phyloP scores from a whole-genome alignment of 2,329 filamentous ascomycete species.

The Fusarium xyrophilum region DNA sequence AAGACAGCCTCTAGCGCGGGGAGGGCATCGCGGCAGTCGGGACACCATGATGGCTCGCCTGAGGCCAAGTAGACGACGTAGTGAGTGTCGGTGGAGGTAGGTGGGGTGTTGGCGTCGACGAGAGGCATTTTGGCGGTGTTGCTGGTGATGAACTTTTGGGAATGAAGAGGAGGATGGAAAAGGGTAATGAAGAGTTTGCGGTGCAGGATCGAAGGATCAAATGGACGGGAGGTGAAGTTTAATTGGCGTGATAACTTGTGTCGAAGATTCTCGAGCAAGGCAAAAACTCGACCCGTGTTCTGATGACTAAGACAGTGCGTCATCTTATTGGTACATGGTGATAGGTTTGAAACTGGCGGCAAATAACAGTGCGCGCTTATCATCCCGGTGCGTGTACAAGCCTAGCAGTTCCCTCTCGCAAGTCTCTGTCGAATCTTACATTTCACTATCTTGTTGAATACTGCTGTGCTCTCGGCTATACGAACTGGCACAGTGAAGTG shows the following conservation, averaged over 20 bases:
- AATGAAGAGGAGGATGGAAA: not conserved
- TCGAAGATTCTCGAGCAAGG: not conserved
- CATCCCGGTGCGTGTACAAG: rapidly evolving
- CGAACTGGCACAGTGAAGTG: not conserved
- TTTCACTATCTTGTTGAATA: rapidly evolving
- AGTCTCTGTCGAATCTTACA: rapidly evolving
- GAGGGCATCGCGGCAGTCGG: constrained; percentile 40
- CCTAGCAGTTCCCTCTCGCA: rapidly evolving
- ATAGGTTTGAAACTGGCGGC: rapidly evolving
- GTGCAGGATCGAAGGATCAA: not conserved
- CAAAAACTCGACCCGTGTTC: not conserved
- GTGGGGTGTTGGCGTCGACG: constrained; percentile 37
- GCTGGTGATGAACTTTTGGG: rapidly evolving
- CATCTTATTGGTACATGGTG: rapidly evolving
- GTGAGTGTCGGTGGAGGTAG: constrained; percentile 36
- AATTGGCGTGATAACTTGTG: not conserved
- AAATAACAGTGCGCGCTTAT: not conserved
- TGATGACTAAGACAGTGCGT: not conserved
- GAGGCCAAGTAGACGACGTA: constrained; percentile 45
- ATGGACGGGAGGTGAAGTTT: not conserved
- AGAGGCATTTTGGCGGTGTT: constrained; percentile 36
- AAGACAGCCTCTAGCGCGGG: constrained; percentile 39
- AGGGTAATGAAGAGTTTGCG: too few relatives aligned
- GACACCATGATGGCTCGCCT: constrained; percentile 43
- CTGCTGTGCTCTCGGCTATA: rapidly evolving